These are phyloP conservation scores for Coemansia sp. DNA, from an alignment of 192 early-diverging fungal species.

Conservation along the genomic window DNA sequence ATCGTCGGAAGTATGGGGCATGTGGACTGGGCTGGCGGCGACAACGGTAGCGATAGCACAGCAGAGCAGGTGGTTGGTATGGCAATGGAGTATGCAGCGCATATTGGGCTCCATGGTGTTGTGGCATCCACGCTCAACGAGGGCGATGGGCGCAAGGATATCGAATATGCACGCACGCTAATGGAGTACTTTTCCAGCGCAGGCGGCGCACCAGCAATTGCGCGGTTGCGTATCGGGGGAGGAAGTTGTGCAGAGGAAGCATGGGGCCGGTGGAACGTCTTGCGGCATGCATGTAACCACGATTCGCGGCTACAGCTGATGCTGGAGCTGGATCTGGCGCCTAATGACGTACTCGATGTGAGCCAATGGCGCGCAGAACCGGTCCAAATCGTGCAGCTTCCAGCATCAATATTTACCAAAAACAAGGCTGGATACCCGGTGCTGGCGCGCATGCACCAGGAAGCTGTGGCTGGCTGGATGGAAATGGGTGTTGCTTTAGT, in stretches of 20 bases:
- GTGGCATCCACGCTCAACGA: conserved; percentile 16
- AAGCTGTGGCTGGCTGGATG: conserved; percentile 36
- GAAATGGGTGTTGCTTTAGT: conserved; percentile 33
- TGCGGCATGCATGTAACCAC: conserved; percentile 72
- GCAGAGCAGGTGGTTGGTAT: conserved; percentile 12
- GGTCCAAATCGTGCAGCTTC: conserved; percentile 71
- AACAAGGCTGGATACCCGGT: conserved; percentile 90
- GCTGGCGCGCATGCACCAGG: conserved; percentile 75
- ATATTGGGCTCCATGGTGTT: conserved; percentile 31
- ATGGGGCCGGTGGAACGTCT: conserved; percentile 81
- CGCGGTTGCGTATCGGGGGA: conserved; percentile 53
- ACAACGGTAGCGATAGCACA: not conserved
- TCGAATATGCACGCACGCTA: conserved; percentile 24
- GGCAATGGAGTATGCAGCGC: conserved; percentile 25
- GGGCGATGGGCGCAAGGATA: not conserved
- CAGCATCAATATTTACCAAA: conserved; percentile 67
- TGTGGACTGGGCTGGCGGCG: not conserved
- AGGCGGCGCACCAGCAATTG: conserved; percentile 27
- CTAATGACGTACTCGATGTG: conserved; percentile 32
- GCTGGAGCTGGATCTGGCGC: conserved; percentile 61
- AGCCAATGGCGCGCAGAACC: conserved; percentile 86
- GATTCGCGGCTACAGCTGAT: conserved; percentile 59
- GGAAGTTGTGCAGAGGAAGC: conserved; percentile 24
- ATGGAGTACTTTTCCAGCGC: conserved; percentile 6
- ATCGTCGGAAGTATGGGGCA: conserved; percentile 20